Conservation (phyloP, 208 protist species). For the Angomonas deanei region DNA sequence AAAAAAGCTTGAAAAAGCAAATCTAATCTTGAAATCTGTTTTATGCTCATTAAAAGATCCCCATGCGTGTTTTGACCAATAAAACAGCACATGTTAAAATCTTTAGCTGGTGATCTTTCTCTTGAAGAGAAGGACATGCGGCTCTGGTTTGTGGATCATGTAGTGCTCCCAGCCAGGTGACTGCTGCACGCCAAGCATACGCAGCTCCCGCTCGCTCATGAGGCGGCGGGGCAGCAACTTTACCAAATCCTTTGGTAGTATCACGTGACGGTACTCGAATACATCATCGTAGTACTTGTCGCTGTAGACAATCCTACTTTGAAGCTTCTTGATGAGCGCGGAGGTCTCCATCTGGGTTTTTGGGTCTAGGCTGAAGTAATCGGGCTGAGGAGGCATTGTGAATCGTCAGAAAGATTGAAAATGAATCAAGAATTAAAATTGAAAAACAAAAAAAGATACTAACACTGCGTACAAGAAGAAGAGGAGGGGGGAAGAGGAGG, state of each 20-base stretch:
- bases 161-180: conserved; percentile 97
- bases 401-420: not conserved
- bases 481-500: not conserved
- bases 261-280: conserved; percentile 98
- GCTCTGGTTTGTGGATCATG: conserved; percentile 96
- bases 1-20: conserved; percentile 6
- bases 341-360: conserved; percentile 59
- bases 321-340: conserved; percentile 77
- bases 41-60: not conserved
- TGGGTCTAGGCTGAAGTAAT: conserved; percentile 82
- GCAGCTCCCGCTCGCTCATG: conserved; percentile 96
- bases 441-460: not conserved
- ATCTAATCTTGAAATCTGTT: not conserved
- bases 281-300: conserved; percentile 95
- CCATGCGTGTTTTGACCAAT: no score
- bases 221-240: conserved; percentile 89
- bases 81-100: no score
- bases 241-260: conserved; percentile 94
- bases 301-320: conserved; percentile 92
- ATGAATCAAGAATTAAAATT: not conserved
- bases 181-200: conserved; percentile 96
- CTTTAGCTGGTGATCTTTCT: conserved; percentile 48
- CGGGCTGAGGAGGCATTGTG: conserved; percentile 18
- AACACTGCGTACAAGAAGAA: not conserved
- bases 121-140: conserved; percentile 96